Evolutionary conservation across 164 flowering plant genomes (phyloP).

Genomic region (Piper longum): DNA sequence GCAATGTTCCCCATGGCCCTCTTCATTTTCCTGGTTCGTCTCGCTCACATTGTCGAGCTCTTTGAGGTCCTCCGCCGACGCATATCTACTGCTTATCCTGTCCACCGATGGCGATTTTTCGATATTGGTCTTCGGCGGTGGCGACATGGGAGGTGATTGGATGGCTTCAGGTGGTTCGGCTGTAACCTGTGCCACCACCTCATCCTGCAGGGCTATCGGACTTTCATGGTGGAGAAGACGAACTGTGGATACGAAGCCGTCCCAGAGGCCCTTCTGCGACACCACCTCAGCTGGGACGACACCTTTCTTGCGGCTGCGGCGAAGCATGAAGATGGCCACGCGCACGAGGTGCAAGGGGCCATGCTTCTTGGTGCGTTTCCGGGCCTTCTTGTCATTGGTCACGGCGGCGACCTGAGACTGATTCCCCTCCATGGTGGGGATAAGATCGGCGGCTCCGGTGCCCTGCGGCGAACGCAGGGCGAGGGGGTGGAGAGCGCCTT

Average conservation of each 20-base stretch:
- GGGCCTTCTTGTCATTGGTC: neutral
- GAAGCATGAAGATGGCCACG: constrained; percentile 2
- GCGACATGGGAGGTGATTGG: neutral
- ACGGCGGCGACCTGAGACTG: neutral
- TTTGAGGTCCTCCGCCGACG: constrained; percentile 2
- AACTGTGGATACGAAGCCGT: neutral
- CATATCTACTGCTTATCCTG: constrained; percentile 1
- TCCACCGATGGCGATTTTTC: neutral
- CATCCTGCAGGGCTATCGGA: neutral
- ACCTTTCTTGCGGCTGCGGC: constrained; percentile 1
- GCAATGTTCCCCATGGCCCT: constrained; percentile 21
- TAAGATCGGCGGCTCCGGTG: neutral
- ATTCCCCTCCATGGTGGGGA: neutral
- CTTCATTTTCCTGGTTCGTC: neutral
- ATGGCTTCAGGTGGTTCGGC: neutral
- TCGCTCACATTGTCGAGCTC: neutral
- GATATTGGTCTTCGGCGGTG: neutral
- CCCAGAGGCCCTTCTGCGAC: neutral
- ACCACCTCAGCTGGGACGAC: neutral
- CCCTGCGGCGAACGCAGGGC: constrained; percentile 3
- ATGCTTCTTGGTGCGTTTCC: neutral
- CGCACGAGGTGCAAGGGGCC: neutral
- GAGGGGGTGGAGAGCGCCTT: neutral
- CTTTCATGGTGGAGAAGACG: neutral
- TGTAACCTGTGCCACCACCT: neutral